Evolutionary conservation across 768 basidiomycete genomes (phyloP).

Genomic region (Pilatotrama ljubarskyi): DNA sequence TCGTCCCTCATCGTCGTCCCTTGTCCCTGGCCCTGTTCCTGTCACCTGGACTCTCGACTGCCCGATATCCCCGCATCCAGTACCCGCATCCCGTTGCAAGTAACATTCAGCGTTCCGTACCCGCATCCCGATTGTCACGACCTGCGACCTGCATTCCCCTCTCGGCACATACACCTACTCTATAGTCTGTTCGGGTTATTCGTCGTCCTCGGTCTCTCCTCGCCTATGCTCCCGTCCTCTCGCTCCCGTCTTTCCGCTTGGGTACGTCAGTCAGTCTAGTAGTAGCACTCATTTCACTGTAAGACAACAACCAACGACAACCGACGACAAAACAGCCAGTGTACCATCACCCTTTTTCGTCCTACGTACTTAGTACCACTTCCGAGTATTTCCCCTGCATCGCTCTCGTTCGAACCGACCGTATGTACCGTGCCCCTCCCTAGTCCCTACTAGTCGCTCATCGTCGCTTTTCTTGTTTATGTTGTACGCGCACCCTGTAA

Average conservation of each 20-base stretch:
- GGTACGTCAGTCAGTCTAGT: no score
- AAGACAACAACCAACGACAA: not conserved
- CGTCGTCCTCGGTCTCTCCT: slow-evolving; percentile 13
- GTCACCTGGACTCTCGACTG: not conserved
- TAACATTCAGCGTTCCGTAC: not conserved
- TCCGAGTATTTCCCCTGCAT: not conserved
- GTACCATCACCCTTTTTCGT: not conserved
- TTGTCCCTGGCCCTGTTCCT: not conserved
- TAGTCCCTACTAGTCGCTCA: not conserved
- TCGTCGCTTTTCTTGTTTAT: not conserved
- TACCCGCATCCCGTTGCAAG: not conserved
- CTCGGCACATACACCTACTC: slow-evolving; percentile 5
- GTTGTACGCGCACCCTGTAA: not conserved
- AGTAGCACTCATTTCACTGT: no score
- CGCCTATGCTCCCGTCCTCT: not conserved
- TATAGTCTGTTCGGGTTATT: slow-evolving; percentile 23
- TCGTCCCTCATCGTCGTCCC: not conserved
- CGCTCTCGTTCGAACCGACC: not conserved
- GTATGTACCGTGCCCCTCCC: not conserved
- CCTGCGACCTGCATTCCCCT: not conserved
- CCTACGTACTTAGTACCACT: not conserved
- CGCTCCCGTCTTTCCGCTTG: no score
- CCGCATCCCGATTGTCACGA: not conserved
- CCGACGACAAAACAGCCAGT: not conserved
- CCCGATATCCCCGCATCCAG: not conserved